Evolutionary conservation across 345 rosid species (phyloP).

Genomic region (Toxicodendron radicans): DNA sequence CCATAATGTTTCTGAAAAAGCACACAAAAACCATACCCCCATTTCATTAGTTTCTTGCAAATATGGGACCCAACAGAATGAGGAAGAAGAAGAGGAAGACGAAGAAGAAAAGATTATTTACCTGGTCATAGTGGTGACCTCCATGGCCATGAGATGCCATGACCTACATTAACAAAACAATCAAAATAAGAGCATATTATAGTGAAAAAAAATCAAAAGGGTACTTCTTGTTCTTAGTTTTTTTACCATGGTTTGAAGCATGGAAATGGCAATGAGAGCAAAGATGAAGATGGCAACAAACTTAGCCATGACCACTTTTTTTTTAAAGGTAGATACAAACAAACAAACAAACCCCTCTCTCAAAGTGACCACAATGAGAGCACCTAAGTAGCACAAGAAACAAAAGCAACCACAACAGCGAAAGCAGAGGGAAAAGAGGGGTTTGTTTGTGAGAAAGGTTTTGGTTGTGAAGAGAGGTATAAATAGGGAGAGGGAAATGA

Average conservation of each 20-base stretch:
- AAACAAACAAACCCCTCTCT: constrained; percentile 20
- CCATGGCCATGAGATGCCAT: constrained; percentile 45
- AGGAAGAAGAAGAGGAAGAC: not conserved
- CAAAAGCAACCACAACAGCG: not conserved
- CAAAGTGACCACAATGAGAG: not conserved
- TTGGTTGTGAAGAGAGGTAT: constrained; percentile 20
- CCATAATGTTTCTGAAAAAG: constrained; percentile 39
- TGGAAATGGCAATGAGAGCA: constrained; percentile 59
- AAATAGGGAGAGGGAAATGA: constrained; percentile 26
- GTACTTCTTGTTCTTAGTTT: not conserved
- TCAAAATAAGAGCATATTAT: not conserved
- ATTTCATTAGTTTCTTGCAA: constrained; percentile 9
- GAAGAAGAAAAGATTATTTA: not conserved
- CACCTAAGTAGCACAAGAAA: not conserved
- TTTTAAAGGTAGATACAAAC: constrained; percentile 1
- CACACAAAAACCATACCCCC: not conserved
- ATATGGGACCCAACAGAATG: not conserved
- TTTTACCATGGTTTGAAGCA: constrained; percentile 64
- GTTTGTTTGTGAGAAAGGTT: constrained; percentile 27
- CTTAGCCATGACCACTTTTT: constrained; percentile 47
- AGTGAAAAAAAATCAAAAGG: not conserved
- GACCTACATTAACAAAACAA: constrained; percentile 29
- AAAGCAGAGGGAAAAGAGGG: constrained; percentile 12
- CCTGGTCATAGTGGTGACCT: constrained; percentile 41
- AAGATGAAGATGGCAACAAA: constrained; percentile 46